phyloP scores from a whole-genome alignment of 192 early-diverging fungal species.

The Coemansia sp. region DNA sequence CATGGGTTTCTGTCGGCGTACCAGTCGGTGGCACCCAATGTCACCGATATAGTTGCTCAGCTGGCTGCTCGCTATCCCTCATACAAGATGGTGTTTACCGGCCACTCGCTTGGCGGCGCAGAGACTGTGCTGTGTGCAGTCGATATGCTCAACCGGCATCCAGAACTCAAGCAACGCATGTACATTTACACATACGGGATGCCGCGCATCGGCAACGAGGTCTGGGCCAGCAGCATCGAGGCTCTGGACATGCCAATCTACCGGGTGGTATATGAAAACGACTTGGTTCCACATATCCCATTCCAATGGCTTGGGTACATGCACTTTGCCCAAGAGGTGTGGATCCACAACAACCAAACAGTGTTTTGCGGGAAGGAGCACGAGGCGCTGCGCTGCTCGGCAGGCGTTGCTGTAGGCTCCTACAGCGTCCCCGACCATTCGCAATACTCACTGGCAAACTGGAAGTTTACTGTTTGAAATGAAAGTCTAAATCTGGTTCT shows the following conservation, averaged over 20 bases:
- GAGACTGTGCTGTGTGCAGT: conserved; percentile 43
- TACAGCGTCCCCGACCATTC: conserved; percentile 47
- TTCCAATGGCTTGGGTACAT: conserved; percentile 52
- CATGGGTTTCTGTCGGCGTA: conserved; percentile 48
- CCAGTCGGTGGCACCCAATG: conserved; percentile 29
- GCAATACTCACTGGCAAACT: conserved; percentile 29
- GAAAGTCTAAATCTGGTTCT: conserved; percentile 21
- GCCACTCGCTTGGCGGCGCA: conserved; percentile 54
- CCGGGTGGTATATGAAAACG: conserved; percentile 41
- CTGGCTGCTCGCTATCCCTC: conserved; percentile 23
- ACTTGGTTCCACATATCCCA: conserved; percentile 51
- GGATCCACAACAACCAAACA: conserved; percentile 41
- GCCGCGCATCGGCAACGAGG: conserved; percentile 46
- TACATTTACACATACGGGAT: conserved; percentile 52
- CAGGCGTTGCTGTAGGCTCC: conserved; percentile 16
- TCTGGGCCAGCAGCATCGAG: conserved; percentile 35
- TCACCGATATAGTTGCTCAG: conserved; percentile 10
- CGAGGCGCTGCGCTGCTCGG: conserved; percentile 33
- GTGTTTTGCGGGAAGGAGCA: conserved; percentile 35
- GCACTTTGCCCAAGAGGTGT: conserved; percentile 47
- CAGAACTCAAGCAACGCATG: conserved; percentile 26
- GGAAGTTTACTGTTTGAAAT: conserved; percentile 18
- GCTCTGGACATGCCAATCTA: conserved; percentile 26
- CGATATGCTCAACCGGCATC: conserved; percentile 19
- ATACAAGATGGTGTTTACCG: conserved; percentile 51